phyloP scores from a whole-genome alignment of 495 filamentous ascomycete genomes.

The Podospora tetraspora region DNA sequence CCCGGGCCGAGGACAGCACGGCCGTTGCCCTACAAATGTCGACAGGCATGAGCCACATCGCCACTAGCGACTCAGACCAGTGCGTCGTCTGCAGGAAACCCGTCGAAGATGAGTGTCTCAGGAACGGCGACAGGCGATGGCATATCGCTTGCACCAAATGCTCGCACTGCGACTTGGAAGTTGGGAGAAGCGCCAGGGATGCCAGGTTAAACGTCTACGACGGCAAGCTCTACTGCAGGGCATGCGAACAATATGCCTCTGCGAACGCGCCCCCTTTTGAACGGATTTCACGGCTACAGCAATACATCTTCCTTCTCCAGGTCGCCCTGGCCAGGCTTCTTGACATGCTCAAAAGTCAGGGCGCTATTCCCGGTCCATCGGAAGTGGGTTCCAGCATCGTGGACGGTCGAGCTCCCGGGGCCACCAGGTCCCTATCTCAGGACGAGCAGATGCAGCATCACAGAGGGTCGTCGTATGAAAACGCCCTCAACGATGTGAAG shows the following conservation, averaged over 20 bases:
- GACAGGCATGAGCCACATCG: slow-evolving; percentile 64
- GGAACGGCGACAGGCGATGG: slow-evolving; percentile 68
- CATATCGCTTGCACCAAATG: slow-evolving; percentile 77
- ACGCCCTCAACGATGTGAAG: slow-evolving; percentile 91
- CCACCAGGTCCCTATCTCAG: slow-evolving; percentile 60
- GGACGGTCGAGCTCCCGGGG: slow-evolving; percentile 53
- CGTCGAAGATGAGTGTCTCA: slow-evolving; percentile 88
- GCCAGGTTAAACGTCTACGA: slow-evolving; percentile 62
- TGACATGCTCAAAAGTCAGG: slow-evolving; percentile 75
- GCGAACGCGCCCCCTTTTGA: slow-evolving; percentile 43
- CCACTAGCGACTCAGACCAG: slow-evolving; percentile 74
- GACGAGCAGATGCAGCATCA: slow-evolving; percentile 54
- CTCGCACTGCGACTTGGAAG: slow-evolving; percentile 64
- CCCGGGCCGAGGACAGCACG: slow-evolving; percentile 58
- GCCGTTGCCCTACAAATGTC: slow-evolving; percentile 63
- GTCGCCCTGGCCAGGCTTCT: slow-evolving; percentile 89
- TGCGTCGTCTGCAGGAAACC: slow-evolving; percentile 76
- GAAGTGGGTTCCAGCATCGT: slow-evolving; percentile 47
- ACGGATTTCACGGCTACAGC: slow-evolving; percentile 74
- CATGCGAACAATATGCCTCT: slow-evolving; percentile 46
- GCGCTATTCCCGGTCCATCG: slow-evolving; percentile 68
- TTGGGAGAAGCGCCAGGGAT: slow-evolving; percentile 58
- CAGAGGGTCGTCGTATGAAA: slow-evolving; percentile 79
- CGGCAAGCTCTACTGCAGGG: slow-evolving; percentile 61
- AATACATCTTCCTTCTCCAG: slow-evolving; percentile 87